A percentile compares a stretch with the other conserved stretches of the same genome.
These are phyloP conservation scores for Oryza brachyantha DNA, from an alignment of 176 grass and related monocot species.

Conservation along the genomic window DNA sequence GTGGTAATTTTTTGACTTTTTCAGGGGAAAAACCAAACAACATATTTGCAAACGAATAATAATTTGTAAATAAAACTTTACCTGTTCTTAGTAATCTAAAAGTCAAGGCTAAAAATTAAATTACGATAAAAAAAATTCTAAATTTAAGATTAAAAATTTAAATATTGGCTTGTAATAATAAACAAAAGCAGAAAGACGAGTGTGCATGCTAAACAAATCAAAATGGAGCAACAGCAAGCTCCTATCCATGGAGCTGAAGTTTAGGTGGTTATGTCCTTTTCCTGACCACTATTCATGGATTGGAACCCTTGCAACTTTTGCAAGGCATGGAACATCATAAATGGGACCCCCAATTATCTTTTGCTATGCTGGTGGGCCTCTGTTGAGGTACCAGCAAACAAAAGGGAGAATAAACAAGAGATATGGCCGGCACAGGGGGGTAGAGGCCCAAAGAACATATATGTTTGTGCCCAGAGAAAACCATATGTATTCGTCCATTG, in stretches of 20 bases:
- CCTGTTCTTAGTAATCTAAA: too few species aligned
- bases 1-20: too few species aligned
- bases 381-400: conserved; percentile 54
- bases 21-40: too few species aligned
- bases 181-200: too few species aligned
- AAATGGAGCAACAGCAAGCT: conserved; percentile 33
- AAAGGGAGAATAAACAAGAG: conserved; percentile 46
- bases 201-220: too few species aligned
- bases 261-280: conserved; percentile 45
- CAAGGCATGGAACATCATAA: conserved; percentile 49
- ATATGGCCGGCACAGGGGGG: conserved; percentile 36
- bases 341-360: conserved; percentile 33
- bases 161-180: too few species aligned
- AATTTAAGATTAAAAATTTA: too few species aligned
- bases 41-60: too few species aligned
- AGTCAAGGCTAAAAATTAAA: too few species aligned
- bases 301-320: conserved; percentile 58
- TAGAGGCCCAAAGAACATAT: conserved; percentile 49
- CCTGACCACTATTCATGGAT: conserved; percentile 59
- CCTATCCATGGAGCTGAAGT: conserved; percentile 34
- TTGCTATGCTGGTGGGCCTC: conserved; percentile 41
- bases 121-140: too few species aligned
- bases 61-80: too few species aligned
- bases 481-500: conserved; percentile 67
- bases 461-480: conserved; percentile 42